Conservation (phyloP, 768 basidiomycete species). For the Mycena rosella region DNA sequence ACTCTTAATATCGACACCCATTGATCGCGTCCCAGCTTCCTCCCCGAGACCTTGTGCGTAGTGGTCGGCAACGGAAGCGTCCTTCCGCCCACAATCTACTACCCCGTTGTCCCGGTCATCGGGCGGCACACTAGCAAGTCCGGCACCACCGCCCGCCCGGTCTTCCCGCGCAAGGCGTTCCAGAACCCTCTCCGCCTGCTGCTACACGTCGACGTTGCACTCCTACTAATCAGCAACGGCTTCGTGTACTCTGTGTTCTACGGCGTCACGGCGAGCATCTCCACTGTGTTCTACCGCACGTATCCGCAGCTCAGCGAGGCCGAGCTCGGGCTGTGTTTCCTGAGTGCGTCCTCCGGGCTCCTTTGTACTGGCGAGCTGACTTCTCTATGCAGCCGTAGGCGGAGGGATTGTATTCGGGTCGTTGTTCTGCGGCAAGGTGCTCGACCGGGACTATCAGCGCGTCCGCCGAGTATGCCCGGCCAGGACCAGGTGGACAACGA, state of each 20-base stretch:
- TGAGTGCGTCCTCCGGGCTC: conserved; percentile 43
- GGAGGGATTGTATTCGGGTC: conserved; percentile 23
- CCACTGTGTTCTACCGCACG: conserved; percentile 66
- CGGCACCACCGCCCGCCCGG: conserved; percentile 41
- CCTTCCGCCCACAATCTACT: conserved; percentile 61
- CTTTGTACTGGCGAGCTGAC: neutral
- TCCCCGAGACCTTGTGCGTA: conserved; percentile 67
- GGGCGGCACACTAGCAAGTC: conserved; percentile 47
- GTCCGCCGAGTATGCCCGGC: neutral
- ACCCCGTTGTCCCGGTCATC: conserved; percentile 65
- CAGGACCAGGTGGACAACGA: neutral
- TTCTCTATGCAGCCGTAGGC: conserved; percentile 15
- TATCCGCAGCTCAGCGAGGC: conserved; percentile 76
- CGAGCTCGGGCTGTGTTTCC: conserved; percentile 81
- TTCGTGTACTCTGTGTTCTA: conserved; percentile 69
- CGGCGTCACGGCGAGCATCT: conserved; percentile 69
- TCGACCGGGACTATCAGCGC: conserved; percentile 34
- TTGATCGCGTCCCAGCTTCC: conserved; percentile 47
- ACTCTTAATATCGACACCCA: neutral
- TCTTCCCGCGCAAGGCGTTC: conserved; percentile 42
- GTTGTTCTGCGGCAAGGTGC: conserved; percentile 16
- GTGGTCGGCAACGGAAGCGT: conserved; percentile 69
- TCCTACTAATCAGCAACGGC: conserved; percentile 65
- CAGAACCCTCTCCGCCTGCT: conserved; percentile 70
- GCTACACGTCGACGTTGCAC: conserved; percentile 63